Evolutionary conservation across 2,329 filamentous ascomycete species (phyloP).

Genomic region (Plectosphaerella sp.): DNA sequence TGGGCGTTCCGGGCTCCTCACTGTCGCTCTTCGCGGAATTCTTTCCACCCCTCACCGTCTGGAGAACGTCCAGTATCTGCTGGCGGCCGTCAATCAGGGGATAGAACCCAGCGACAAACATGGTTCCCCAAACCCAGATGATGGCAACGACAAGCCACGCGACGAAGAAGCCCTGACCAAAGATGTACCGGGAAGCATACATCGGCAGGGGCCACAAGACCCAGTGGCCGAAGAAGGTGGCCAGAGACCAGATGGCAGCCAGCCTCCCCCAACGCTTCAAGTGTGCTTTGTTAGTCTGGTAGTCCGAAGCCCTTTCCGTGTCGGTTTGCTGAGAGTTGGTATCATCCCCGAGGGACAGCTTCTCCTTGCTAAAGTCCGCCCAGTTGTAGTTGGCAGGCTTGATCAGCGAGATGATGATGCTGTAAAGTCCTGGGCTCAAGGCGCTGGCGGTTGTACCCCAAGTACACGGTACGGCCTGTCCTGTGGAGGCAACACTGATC

Average conservation of each 20-base stretch:
- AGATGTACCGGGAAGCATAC: slow-evolving; percentile 47
- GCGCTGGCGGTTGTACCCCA: slow-evolving; percentile 48
- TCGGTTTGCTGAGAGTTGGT: not conserved
- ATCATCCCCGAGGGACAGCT: slow-evolving; percentile 29
- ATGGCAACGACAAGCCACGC: slow-evolving; percentile 47
- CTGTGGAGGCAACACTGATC: slow-evolving; percentile 42
- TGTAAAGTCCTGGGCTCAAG: slow-evolving; percentile 36
- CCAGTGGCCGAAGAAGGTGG: slow-evolving; percentile 49
- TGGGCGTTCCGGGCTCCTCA: not conserved
- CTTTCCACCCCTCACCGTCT: not conserved
- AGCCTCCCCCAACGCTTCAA: slow-evolving; percentile 42
- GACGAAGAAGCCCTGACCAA: slow-evolving; percentile 40
- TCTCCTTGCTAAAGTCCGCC: slow-evolving; percentile 33
- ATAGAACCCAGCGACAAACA: slow-evolving; percentile 44
- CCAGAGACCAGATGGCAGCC: slow-evolving; percentile 39
- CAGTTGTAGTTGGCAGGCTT: slow-evolving; percentile 36
- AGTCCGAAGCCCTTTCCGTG: slow-evolving; percentile 7
- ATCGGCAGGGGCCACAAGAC: slow-evolving; percentile 51
- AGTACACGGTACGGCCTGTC: slow-evolving; percentile 43
- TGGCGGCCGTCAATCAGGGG: slow-evolving; percentile 42
- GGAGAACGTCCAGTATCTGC: slow-evolving; percentile 17
- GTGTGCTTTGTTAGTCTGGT: slow-evolving; percentile 24
- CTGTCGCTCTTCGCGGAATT: not conserved
- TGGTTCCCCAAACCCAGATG: slow-evolving; percentile 48
- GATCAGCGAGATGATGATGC: slow-evolving; percentile 38